phyloP scores from a whole-genome alignment of 2,329 filamentous ascomycete genomes.

The Scedosporium dehoogii region DNA sequence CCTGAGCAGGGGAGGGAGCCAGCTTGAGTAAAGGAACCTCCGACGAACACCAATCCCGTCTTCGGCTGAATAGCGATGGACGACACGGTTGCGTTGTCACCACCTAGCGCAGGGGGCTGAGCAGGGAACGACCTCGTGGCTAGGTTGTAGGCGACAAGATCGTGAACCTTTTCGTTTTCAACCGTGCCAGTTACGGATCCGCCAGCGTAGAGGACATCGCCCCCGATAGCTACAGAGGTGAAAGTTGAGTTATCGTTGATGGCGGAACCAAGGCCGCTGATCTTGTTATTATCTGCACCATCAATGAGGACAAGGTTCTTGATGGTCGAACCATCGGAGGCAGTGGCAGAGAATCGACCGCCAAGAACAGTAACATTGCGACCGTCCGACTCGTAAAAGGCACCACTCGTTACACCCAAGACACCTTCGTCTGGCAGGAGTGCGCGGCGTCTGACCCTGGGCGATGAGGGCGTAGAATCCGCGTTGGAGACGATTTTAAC shows the following conservation, averaged over 20 bases:
- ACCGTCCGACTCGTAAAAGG: constrained; percentile 61
- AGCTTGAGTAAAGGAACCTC: constrained; percentile 72
- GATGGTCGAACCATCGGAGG: constrained; percentile 58
- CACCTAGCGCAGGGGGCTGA: constrained; percentile 68
- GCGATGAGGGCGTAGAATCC: constrained; percentile 21
- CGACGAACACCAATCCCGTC: constrained; percentile 70
- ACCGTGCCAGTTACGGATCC: constrained; percentile 67
- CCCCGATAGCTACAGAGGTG: constrained; percentile 56
- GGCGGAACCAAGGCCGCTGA: constrained; percentile 59
- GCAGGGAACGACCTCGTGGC: constrained; percentile 49
- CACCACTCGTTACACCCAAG: constrained; percentile 64
- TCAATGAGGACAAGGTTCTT: constrained; percentile 79
- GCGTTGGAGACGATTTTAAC: constrained; percentile 39
- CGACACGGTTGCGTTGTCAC: constrained; percentile 62
- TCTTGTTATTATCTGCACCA: constrained; percentile 52
- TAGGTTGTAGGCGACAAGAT: constrained; percentile 74
- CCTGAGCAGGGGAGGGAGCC: constrained; percentile 74
- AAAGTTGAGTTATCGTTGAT: constrained; percentile 67
- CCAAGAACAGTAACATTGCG: constrained; percentile 80
- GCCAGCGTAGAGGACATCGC: constrained; percentile 68
- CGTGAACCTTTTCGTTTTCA: constrained; percentile 52
- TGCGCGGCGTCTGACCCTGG: constrained; percentile 36
- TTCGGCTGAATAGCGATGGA: constrained; percentile 64
- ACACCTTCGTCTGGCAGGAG: constrained; percentile 25
- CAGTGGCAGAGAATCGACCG: constrained; percentile 70